Evolutionary conservation across 768 basidiomycete species (phyloP).

Genomic region (Pleurotus ostreatus): DNA sequence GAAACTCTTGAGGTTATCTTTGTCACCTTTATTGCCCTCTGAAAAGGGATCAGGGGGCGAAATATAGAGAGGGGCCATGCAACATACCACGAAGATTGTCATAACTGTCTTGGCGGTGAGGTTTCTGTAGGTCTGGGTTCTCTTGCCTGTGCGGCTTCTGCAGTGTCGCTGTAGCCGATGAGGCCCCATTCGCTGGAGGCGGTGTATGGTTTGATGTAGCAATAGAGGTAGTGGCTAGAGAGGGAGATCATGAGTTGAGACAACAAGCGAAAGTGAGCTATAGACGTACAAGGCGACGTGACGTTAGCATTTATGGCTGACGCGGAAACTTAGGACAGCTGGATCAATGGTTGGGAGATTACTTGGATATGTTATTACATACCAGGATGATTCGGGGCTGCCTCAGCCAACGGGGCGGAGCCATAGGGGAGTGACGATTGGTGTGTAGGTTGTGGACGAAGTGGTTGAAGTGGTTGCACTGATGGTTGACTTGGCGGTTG

Average conservation of each 20-base stretch:
- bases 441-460: conserved; percentile 16
- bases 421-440: conserved; percentile 16
- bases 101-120: conserved; percentile 5
- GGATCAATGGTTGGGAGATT: no score
- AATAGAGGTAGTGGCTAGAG: conserved; percentile 18
- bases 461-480: conserved; percentile 10
- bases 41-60: not conserved
- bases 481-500: conserved; percentile 12
- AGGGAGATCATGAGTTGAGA: conserved; percentile 6
- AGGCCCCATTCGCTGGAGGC: conserved; percentile 28
- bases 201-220: conserved; percentile 30
- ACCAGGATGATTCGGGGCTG: not conserved
- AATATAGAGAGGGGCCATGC: no score
- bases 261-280: not conserved
- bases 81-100: conserved; percentile 4
- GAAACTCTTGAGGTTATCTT: conserved; percentile 80
- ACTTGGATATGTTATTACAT: not conserved
- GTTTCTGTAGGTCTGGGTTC: conserved; percentile 36
- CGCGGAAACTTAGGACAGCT: not conserved
- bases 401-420: not conserved
- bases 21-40: not conserved
- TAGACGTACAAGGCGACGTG: not conserved
- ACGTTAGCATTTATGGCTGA: not conserved
- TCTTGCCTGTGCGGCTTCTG: conserved; percentile 58
- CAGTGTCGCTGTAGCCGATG: conserved; percentile 26